Evolutionary conservation across 306 rosid species (phyloP).

Genomic region (Rosa lucieae): DNA sequence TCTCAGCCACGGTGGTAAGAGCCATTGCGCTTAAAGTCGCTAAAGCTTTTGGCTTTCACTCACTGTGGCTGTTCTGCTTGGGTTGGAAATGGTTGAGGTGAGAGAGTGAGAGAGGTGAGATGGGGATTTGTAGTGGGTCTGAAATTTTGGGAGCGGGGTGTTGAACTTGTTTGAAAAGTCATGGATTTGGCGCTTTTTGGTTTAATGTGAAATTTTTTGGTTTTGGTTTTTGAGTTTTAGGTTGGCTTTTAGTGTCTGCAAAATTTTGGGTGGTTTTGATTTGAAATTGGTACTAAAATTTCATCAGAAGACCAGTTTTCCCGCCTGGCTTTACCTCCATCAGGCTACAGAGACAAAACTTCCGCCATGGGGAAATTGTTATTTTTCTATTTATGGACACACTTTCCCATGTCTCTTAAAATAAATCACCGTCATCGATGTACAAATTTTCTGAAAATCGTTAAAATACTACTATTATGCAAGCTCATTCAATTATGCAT

Average conservation of each 20-base stretch:
- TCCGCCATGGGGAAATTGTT: neutral
- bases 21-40: neutral
- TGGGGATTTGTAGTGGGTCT: constrained; percentile 24
- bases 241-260: neutral
- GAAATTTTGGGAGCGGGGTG: constrained; percentile 32
- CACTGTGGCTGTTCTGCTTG: neutral
- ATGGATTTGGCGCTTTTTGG: constrained; percentile 17
- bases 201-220: neutral
- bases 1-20: constrained; percentile 29
- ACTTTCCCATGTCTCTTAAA: neutral
- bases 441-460: too few species aligned
- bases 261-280: neutral
- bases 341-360: neutral
- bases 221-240: neutral
- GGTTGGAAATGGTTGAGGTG: neutral
- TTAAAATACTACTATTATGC: too few species aligned
- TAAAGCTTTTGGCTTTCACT: neutral
- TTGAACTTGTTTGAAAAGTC: neutral
- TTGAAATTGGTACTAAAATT: neutral
- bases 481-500: too few species aligned
- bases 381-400: neutral
- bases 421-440: too few species aligned
- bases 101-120: neutral
- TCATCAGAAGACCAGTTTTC: neutral
- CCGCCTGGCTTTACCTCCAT: neutral